Base-by-base conservation (phyloP, 2,329 filamentous ascomycete genomes). In the Sporothrix variecibatus region DNA sequence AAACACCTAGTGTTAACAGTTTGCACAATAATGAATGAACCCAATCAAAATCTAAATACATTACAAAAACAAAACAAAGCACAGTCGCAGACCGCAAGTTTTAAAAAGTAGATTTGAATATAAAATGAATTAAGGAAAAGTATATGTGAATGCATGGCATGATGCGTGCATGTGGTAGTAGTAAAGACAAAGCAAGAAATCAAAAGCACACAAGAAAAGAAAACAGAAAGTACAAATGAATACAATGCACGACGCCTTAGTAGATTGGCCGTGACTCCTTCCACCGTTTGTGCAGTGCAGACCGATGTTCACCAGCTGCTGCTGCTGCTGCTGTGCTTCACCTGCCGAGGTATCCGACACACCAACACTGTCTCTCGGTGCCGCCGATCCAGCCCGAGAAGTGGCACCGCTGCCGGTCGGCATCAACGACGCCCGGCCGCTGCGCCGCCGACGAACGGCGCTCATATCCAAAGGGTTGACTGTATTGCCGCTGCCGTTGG, bases 361-460 rank as follows among this genome's bases (percentile, higher is more conserved):
- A 8, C 82, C 82, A 58, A 51, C 7, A 60, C 60, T 51, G 46
- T 43, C 43, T 20, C 60, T 4, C 17, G 71, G 71, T 38, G 53
- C 49, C 3, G 56, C 81, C 84, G 85, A 86, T 73, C 82, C 85
- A 71, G 78, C 77, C 49, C 79, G 77, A 4, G 76, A 60, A 74
- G 75, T 23, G 73, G 74, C 40, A 72, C 73, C 80, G 77, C 81
- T 83, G 56, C 83, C 78, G 31, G 85, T 84, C 4, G 82, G 78
- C 15, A 81, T 83, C 79, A 82, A 85, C 1, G 87, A 88, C 15
- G 86, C 83, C n/a, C 88, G 83, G 1, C 85, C 86, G 77, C 86
- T 89, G 77, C 85, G 85, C 46, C 87, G 83, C 68, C 86, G 83
- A 58, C 86, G 81, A 28, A 81, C 56, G 4, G 73, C 74, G 31